phyloP scores from a whole-genome alignment of 2,329 filamentous ascomycete genomes.

The Cladosporium halotolerans region DNA sequence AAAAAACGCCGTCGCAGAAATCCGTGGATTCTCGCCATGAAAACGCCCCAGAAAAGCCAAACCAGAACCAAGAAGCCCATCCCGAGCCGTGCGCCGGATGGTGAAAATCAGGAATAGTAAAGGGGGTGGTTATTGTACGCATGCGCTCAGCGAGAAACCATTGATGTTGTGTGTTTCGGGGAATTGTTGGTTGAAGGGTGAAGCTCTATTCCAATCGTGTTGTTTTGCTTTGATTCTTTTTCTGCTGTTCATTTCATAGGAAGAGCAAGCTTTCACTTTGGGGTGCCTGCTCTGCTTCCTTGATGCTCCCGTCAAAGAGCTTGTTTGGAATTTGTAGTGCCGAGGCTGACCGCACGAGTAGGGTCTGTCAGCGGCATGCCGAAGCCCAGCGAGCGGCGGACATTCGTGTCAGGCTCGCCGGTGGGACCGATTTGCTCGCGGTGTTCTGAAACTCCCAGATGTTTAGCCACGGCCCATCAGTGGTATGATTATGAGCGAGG shows the following conservation, averaged over 20 bases:
- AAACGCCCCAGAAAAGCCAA: background rate
- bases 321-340: background rate
- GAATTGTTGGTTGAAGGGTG: background rate
- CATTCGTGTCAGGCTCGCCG: background rate
- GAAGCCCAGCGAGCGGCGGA: conserved; percentile 8
- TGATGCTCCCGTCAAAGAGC: conserved; percentile 8
- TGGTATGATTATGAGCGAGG: conserved; percentile 23
- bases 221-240: background rate
- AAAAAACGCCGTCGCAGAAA: background rate
- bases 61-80: conserved; percentile 1
- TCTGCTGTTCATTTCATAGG: conserved; percentile 9
- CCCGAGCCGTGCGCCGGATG: background rate
- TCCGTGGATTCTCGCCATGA: conserved; percentile 9
- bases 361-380: background rate
- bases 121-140: background rate
- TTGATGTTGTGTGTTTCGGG: conserved; percentile 3
- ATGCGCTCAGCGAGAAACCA: conserved; percentile 2
- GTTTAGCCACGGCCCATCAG: conserved; percentile 9
- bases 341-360: background rate
- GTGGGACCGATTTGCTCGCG: background rate
- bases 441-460: conserved; percentile 4
- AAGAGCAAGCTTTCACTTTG: background rate
- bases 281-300: background rate
- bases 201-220: conserved; percentile 8
- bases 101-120: conserved; percentile 2